Evolutionary conservation across 2,329 filamentous ascomycete genomes (phyloP), one percentile per base, ranked within the genome.

Genomic region (Alternaria rosae): DNA sequence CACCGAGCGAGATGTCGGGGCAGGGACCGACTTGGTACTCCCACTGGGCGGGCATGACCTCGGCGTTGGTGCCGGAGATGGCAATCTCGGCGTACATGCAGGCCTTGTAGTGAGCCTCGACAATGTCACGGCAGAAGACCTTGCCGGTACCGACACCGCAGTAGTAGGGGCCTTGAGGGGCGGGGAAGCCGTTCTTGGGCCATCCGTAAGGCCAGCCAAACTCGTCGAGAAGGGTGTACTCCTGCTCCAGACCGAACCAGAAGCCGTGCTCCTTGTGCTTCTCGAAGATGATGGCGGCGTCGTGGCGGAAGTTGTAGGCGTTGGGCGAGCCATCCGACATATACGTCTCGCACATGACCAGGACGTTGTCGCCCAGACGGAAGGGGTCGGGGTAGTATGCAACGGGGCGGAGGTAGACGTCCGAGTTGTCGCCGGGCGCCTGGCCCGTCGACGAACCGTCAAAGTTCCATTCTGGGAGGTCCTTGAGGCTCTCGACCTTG

Each of bases 11-110:
- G 57, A 97, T 97, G 68, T 93, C 94, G 57, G 85, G 82, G 83
- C 92, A 97, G 68, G 94, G 94, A 60, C 94, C 94, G 75, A 97
- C 92, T 81, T 97, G 94, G 89, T 92, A 97, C 82, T 98, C 94
- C 94, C 94, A 98, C 83, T 97, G 94, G 64, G 92, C 93, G 68
- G 93, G 92, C 92, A 97, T 97, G 78, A 99, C 95, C 87, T 99
- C 95, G 70, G 95, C 95, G 83, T 99, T 99, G 85, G 95, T 98
- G 78, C 95, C 95, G 25, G 94, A 97, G 82, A 99, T 98, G 81
- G 94, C 90, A 83, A 99, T 87, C 63, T 91, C 91, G 64, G 94
- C 89, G 81, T 93, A 97, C 82, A 98, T 80, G 86, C 89, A 97
- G 70, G 91, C 90, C 84, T 92, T 92, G 90, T 93, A 94, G 85